Percentiles rank a stretch among this genome's conserved stretches.
Conservation (phyloP, 495 filamentous ascomycete genomes). For the Aspergillus steynii region DNA sequence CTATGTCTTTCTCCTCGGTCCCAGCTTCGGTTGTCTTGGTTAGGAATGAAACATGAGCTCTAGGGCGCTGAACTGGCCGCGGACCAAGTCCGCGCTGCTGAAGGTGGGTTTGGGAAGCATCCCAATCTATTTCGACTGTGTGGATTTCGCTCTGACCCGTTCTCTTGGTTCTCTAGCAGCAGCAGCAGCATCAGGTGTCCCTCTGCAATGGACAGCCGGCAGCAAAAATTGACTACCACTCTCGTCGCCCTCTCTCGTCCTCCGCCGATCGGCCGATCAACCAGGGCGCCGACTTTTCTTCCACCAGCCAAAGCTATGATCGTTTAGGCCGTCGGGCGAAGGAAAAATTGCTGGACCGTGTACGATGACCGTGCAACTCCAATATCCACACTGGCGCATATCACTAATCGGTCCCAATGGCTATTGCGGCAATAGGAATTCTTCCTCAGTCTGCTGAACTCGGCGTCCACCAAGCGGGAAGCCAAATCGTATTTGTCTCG, state of each 20-base stretch:
- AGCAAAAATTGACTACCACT: constrained; percentile 12
- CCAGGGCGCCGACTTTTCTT: constrained; percentile 42
- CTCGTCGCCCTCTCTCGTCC: constrained; percentile 23
- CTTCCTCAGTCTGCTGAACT: constrained; percentile 76
- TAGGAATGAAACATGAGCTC: constrained; percentile 37
- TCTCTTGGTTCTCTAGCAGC: background rate
- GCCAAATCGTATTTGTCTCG: constrained; percentile 84
- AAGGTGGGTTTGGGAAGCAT: constrained; percentile 22
- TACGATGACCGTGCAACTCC: constrained; percentile 18
- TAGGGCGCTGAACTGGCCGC: constrained; percentile 34
- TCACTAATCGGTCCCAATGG: constrained; percentile 3
- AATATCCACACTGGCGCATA: background rate
- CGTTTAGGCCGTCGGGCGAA: constrained; percentile 47
- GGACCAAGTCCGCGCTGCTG: constrained; percentile 33
- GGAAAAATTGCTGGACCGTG: constrained; percentile 48
- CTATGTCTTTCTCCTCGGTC: constrained; percentile 17
- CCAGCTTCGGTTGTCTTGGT: constrained; percentile 4
- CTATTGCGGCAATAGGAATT: constrained; percentile 60
- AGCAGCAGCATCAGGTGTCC: constrained; percentile 27
- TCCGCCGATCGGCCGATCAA: constrained; percentile 24
- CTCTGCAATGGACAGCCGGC: constrained; percentile 15
- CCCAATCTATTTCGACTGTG: background rate
- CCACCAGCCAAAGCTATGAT: constrained; percentile 30
- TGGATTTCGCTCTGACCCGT: constrained; percentile 14
- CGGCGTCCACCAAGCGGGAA: constrained; percentile 86